A percentile compares a stretch with the other conserved stretches of the same genome.
phyloP scores from a whole-genome alignment of 176 grass and related monocot species.

The Echinochloa phyllopogon region DNA sequence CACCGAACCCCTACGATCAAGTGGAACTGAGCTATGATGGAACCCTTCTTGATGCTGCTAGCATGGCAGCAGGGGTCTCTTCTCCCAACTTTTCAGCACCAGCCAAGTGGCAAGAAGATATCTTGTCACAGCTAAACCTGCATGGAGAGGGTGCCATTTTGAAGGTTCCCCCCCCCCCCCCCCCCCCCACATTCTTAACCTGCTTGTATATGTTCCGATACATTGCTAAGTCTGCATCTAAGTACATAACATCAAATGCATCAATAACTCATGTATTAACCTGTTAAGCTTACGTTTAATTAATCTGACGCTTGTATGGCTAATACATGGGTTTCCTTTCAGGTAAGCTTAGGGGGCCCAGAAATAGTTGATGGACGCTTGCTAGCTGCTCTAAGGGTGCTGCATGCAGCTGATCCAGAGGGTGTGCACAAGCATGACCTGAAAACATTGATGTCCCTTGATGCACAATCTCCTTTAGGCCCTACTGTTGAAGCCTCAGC shows the following conservation, averaged over 20 bases:
- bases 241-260: background rate
- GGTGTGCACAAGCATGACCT: slow-evolving; percentile 49
- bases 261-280: background rate
- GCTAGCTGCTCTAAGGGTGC: slow-evolving; percentile 79
- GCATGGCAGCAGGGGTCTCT: slow-evolving; percentile 85
- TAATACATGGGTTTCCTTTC: slow-evolving; percentile 29
- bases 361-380: slow-evolving; percentile 77
- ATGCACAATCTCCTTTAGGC: slow-evolving; percentile 54
- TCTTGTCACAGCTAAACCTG: slow-evolving; percentile 77
- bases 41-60: slow-evolving; percentile 87
- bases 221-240: background rate
- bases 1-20: slow-evolving; percentile 76
- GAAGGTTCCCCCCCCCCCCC: slow-evolving; percentile 51
- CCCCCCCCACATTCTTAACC: background rate
- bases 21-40: slow-evolving; percentile 92
- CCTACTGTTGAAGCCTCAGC: slow-evolving; percentile 56
- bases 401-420: slow-evolving; percentile 63
- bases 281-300: background rate
- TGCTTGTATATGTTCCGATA: slow-evolving; percentile 8
- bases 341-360: slow-evolving; percentile 78
- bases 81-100: slow-evolving; percentile 81
- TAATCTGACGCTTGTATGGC: background rate
- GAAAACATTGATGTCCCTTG: slow-evolving; percentile 71
- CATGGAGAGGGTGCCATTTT: slow-evolving; percentile 68
- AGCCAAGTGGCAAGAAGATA: slow-evolving; percentile 72